Conservation (phyloP, 352 stramenopile genomes). For the Globisporangium lucens region DNA sequence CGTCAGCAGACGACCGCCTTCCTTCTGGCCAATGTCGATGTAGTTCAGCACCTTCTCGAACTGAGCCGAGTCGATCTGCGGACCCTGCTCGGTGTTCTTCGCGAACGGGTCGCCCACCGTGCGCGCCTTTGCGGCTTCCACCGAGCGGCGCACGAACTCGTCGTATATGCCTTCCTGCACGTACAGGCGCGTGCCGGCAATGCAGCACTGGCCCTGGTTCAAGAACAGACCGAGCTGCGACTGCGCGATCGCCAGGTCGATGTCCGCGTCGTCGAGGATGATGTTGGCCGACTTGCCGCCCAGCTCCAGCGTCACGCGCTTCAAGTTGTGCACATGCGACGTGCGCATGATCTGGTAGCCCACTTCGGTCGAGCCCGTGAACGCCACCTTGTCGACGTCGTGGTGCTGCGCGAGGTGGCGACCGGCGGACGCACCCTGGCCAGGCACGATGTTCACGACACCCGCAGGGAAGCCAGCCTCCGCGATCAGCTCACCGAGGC, state of each 20-base stretch:
- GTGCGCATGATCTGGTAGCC: slow-evolving; percentile 63
- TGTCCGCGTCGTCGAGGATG: slow-evolving; percentile 66
- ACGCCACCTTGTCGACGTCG: slow-evolving; percentile 80
- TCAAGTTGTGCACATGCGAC: slow-evolving; percentile 61
- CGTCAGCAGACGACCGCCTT: slow-evolving; percentile 80
- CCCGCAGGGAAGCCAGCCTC: slow-evolving; percentile 71
- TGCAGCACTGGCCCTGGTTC: slow-evolving; percentile 88
- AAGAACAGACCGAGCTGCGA: slow-evolving; percentile 73
- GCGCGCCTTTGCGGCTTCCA: slow-evolving; percentile 47
- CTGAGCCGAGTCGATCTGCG: slow-evolving; percentile 61
- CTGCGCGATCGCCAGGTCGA: slow-evolving; percentile 51
- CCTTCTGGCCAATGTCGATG: slow-evolving; percentile 68
- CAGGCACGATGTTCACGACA: slow-evolving; percentile 82
- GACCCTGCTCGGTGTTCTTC: slow-evolving; percentile 35
- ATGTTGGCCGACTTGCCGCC: slow-evolving; percentile 80
- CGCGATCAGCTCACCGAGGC: slow-evolving; percentile 76
- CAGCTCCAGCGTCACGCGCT: slow-evolving; percentile 69
- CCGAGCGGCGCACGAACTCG: slow-evolving; percentile 70
- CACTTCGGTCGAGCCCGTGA: slow-evolving; percentile 67
- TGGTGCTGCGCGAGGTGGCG: slow-evolving; percentile 44
- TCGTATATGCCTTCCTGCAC: slow-evolving; percentile 90
- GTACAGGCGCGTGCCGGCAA: slow-evolving; percentile 78
- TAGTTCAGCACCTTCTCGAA: slow-evolving; percentile 88
- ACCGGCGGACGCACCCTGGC: slow-evolving; percentile 34
- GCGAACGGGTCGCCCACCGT: slow-evolving; percentile 56